phyloP scores from a whole-genome alignment of 805 yeast species.

The Nakazawaea molendinolei region DNA sequence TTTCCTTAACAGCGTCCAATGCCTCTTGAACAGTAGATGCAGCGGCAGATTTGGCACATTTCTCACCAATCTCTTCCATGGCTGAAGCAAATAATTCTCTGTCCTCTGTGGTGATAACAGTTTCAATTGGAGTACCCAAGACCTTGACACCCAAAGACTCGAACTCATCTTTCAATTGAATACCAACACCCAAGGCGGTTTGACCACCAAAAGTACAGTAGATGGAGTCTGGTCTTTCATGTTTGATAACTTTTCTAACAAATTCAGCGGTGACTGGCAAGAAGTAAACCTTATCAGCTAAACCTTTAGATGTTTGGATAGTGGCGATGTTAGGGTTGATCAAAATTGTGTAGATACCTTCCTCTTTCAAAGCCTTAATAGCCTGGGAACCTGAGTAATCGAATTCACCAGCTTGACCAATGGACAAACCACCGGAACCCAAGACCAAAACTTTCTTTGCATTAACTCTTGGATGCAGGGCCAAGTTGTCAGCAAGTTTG shows the following conservation, averaged over 20 bases:
- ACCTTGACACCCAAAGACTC: slow-evolving; percentile 89
- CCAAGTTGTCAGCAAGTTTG: slow-evolving; percentile 59
- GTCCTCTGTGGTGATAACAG: slow-evolving; percentile 96
- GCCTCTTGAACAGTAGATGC: slow-evolving; percentile 81
- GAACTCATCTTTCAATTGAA: slow-evolving; percentile 90
- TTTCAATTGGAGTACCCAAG: slow-evolving; percentile 93
- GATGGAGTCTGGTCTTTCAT: slow-evolving; percentile 96
- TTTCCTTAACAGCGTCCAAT: slow-evolving; percentile 70
- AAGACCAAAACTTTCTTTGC: slow-evolving; percentile 89
- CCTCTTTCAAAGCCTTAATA: slow-evolving; percentile 95
- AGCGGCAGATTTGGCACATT: slow-evolving; percentile 90
- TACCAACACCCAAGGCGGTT: slow-evolving; percentile 95
- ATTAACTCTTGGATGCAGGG: slow-evolving; percentile 68
- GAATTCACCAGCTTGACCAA: slow-evolving; percentile 99
- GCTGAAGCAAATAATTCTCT: slow-evolving; percentile 93
- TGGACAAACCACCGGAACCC: slow-evolving; percentile 97
- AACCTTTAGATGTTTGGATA: slow-evolving; percentile 94
- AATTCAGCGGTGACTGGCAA: slow-evolving; percentile 97
- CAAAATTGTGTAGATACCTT: slow-evolving; percentile 91
- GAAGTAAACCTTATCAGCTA: slow-evolving; percentile 97
- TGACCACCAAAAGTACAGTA: slow-evolving; percentile 98
- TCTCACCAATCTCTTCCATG: slow-evolving; percentile 91
- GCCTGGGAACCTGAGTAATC: slow-evolving; percentile 99
- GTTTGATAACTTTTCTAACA: slow-evolving; percentile 89
- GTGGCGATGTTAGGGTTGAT: slow-evolving; percentile 98